Evolutionary conservation across 2,329 filamentous ascomycete species (phyloP), one percentile per base, ranked within the genome.

Genomic region (Orbilia blumenaviensis): DNA sequence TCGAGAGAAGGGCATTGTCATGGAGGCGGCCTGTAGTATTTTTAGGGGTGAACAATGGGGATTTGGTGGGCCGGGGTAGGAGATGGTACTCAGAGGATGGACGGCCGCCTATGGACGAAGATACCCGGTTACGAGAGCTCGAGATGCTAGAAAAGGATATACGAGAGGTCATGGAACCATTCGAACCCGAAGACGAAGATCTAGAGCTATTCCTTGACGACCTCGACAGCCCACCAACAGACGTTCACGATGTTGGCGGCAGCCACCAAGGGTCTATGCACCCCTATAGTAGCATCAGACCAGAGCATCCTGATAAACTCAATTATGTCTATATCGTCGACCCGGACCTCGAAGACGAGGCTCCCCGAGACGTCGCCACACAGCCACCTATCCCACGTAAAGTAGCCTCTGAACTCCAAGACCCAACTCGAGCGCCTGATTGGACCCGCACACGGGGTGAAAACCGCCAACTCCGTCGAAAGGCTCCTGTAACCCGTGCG

Each of bases 391-490:
- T 38, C 10, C 52, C 32, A 14, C 52, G 52, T 4, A 56, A 38
- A 25, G 52, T 56, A 18, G 52, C 52, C 9, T 16, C 52, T 8
- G 52, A 56, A 23, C 32, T 56, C 18, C 29, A 18, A n/a, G 52
- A 56, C 8, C 52, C 52, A 3, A 38, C 32, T 18, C 52, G 52
- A 1, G 52, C 52, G 7, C 52, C 52, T 16, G 52, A 56, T 18
- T 56, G 52, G 52, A 56, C 52, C 14, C 52, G 52, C n/a, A 56
- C 52, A 2, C 52, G 36, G 7, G 23, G 12, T 25, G 52, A 56
- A 18, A 56, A 46, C 21, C 56, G 56, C 1, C 36, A 61, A 44
- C 56, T 42, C 36, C 52, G 52, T 36, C 52, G 52, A 25, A 66
- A n/a, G 23, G 27, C 32, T 1, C 44, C 8, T 1, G 34, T 66